Percentiles rank a stretch among this genome's conserved stretches.
These are phyloP conservation scores for Hansfordia pulvinata DNA, from an alignment of 2,329 filamentous ascomycete species.

Conservation along the genomic window DNA sequence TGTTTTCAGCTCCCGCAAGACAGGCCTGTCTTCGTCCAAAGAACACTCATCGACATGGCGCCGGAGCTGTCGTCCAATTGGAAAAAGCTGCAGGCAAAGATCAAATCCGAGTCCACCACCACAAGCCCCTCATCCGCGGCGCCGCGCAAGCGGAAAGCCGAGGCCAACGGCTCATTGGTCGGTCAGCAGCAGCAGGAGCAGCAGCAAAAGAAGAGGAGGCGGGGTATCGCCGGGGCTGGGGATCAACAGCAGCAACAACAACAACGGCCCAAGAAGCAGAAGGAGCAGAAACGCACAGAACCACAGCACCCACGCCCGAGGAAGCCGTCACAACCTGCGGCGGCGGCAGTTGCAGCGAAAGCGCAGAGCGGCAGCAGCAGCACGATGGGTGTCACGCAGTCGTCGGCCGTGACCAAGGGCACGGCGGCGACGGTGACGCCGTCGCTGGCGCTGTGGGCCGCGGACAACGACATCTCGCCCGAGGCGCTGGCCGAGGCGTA, in stretches of 20 bases:
- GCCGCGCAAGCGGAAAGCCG: conserved; percentile 28
- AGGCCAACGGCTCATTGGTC: no score
- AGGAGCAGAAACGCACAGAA: conserved; percentile 5
- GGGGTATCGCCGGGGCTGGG: conserved; percentile 6
- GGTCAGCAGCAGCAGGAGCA: no score
- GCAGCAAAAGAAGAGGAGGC: conserved; percentile 10
- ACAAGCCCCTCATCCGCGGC: conserved; percentile 8
- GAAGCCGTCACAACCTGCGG: conserved; percentile 6
- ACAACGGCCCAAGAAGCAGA: conserved; percentile 16
- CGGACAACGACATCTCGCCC: conserved; percentile 45
- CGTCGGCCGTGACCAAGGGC: conserved; percentile 26
- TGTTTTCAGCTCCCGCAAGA: no score
- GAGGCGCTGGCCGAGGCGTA: conserved; percentile 50
- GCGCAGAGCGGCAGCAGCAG: conserved; percentile 3
- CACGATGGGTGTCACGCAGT: conserved; percentile 44
- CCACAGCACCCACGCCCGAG: conserved; percentile 4
- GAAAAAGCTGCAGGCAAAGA: conserved; percentile 60
- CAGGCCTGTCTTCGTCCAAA: no score
- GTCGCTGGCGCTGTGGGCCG: conserved; percentile 44
- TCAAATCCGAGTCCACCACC: conserved; percentile 31
- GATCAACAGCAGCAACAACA: conserved; percentile 11
- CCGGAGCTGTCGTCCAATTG: conserved; percentile 54
- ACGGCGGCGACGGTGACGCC: conserved; percentile 29
- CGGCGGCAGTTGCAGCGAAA: conserved; percentile 5
- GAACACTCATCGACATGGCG: no score